Percentiles rank a stretch among this genome's conserved stretches.
phyloP scores from a whole-genome alignment of 2,329 filamentous ascomycete species.

The Ophiostoma perfectum region DNA sequence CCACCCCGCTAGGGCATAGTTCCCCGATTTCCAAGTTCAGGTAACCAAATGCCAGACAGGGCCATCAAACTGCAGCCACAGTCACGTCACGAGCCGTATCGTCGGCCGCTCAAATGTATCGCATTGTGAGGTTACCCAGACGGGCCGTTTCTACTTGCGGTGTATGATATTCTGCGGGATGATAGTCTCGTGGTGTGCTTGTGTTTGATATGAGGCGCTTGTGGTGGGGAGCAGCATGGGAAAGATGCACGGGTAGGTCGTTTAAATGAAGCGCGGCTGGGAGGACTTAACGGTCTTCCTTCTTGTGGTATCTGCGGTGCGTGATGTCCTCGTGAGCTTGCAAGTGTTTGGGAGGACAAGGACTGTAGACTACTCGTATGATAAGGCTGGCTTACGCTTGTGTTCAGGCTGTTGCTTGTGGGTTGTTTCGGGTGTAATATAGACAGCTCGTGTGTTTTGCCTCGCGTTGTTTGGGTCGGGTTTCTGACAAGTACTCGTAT shows the following conservation, averaged over 20 bases:
- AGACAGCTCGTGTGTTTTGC: background rate
- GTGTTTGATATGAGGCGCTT: no score
- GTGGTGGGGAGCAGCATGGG: no score
- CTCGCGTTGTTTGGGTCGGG: background rate
- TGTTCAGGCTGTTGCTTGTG: background rate
- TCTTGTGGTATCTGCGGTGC: no score
- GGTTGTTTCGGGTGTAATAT: background rate
- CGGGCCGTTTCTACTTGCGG: background rate
- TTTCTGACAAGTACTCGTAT: no score
- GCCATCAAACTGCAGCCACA: background rate
- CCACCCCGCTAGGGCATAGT: background rate
- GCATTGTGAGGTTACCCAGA: background rate
- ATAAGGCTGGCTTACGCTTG: background rate
- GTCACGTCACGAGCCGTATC: background rate
- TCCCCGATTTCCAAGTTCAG: background rate
- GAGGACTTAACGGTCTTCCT: no score
- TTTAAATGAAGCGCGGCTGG: no score
- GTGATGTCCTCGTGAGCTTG: no score
- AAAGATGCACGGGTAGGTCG: no score
- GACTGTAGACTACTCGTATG: background rate
- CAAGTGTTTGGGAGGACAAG: no score
- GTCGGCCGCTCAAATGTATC: background rate
- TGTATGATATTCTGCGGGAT: background rate
- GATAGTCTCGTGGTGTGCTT: background rate
- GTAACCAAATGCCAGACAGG: background rate